A percentile compares a stretch with the other conserved stretches of the same genome.
These are phyloP conservation scores for Helicocarpus griseus DNA, from an alignment of 2,329 filamentous ascomycete genomes.

Conservation along the genomic window DNA sequence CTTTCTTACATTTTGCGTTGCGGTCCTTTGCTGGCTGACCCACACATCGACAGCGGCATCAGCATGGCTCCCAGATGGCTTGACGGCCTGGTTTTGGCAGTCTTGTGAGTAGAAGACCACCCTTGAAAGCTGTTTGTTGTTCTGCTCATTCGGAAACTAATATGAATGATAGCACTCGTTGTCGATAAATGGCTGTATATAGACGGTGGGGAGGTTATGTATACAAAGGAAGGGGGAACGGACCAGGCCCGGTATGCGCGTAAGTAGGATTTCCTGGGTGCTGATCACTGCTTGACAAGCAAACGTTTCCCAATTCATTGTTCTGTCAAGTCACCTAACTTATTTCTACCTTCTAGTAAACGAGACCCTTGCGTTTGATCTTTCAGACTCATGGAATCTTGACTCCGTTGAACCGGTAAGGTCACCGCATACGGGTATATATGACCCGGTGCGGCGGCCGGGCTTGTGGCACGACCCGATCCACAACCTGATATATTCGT, in stretches of 20 bases:
- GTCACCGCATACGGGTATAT: not conserved
- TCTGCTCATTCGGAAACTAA: not conserved
- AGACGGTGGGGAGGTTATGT: not conserved
- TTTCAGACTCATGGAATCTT: not conserved
- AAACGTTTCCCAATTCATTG: no score
- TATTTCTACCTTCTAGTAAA: not conserved
- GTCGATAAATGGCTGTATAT: not conserved
- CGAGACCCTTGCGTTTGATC: not conserved
- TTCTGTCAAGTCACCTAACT: no score
- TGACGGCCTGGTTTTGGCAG: no score
- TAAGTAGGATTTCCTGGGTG: not conserved
- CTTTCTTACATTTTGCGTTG: no score
- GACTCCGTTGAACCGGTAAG: not conserved
- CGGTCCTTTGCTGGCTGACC: no score
- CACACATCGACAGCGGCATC: no score
- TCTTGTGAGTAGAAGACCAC: no score
- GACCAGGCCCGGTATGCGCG: no score
- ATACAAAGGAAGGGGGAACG: no score
- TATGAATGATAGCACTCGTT: not conserved
- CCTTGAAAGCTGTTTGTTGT: not conserved
- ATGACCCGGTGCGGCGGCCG: not conserved
- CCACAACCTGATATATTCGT: not conserved
- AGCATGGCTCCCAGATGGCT: no score
- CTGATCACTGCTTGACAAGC: not conserved
- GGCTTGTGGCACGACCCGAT: not conserved